phyloP scores from a whole-genome alignment of 352 stramenopile genomes.

The Peronospora farinosa region DNA sequence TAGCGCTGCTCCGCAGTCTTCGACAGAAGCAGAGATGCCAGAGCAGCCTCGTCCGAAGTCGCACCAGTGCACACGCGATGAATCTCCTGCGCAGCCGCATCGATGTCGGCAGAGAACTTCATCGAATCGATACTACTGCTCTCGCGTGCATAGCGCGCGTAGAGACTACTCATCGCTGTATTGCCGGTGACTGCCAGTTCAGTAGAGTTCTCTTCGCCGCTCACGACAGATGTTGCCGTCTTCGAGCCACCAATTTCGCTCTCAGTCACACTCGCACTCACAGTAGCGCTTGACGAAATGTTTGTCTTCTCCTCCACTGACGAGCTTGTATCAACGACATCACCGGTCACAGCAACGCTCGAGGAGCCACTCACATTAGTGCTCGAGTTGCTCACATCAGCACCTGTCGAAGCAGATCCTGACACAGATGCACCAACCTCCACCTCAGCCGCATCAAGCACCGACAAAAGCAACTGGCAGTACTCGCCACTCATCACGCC shows the following conservation, averaged over 20 bases:
- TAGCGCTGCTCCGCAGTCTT: conserved; percentile 22
- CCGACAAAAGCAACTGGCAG: conserved; percentile 16
- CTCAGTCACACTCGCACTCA: background rate
- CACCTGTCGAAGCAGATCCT: conserved; percentile 9
- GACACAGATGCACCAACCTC: conserved; percentile 14
- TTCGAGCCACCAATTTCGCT: too few relatives aligned
- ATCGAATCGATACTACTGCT: conserved; percentile 6
- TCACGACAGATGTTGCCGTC: conserved; percentile 1
- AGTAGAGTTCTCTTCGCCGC: background rate
- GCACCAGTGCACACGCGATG: conserved; percentile 10
- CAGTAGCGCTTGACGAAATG: conserved; percentile 4
- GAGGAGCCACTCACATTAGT: conserved; percentile 1
- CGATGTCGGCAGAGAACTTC: conserved; percentile 28
- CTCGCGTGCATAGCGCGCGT: background rate
- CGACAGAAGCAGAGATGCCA: conserved; percentile 19
- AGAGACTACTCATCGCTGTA: too few relatives aligned
- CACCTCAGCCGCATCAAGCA: conserved; percentile 21
- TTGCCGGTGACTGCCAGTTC: too few relatives aligned
- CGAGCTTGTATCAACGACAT: background rate
- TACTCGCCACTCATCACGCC: conserved; percentile 24
- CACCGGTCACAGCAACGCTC: conserved; percentile 2
- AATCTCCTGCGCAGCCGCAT: conserved; percentile 39
- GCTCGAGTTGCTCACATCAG: conserved; percentile 8
- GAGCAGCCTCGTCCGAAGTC: conserved; percentile 8
- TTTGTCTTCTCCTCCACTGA: conserved; percentile 18